Percentiles rank a stretch among this genome's conserved stretches.
Conservation (phyloP, 2,329 filamentous ascomycete species). For the Diaporthe velutina region DNA sequence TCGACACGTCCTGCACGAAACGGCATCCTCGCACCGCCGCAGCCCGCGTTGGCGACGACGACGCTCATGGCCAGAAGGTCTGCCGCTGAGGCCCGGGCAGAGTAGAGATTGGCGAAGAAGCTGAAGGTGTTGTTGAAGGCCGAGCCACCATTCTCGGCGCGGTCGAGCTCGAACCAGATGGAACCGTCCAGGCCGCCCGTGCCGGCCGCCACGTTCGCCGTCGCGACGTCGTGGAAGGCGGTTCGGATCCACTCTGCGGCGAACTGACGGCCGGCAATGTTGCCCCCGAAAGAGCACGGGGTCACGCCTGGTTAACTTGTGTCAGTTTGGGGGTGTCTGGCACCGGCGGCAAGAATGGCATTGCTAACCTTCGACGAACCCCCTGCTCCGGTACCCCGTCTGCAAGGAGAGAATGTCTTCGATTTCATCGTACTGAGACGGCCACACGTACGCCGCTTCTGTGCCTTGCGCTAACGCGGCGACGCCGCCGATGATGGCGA, state of each 20-base stretch:
- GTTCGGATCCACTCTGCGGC: constrained; percentile 50
- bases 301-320: constrained; percentile 7
- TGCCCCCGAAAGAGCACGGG: constrained; percentile 39
- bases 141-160: constrained; percentile 46
- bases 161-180: constrained; percentile 48
- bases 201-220: constrained; percentile 45
- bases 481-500: constrained; percentile 12
- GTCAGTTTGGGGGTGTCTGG: background rate
- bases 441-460: constrained; percentile 13
- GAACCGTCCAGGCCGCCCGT: constrained; percentile 49
- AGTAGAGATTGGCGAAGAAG: constrained; percentile 44
- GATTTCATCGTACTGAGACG: constrained; percentile 9
- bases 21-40: constrained; percentile 45
- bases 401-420: constrained; percentile 14
- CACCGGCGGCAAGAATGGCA: background rate
- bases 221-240: constrained; percentile 49
- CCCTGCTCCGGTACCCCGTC: constrained; percentile 18
- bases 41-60: constrained; percentile 44
- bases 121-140: constrained; percentile 49
- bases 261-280: constrained; percentile 44
- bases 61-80: constrained; percentile 51
- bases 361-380: constrained; percentile 10
- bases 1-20: constrained; percentile 49
- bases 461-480: background rate
- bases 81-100: constrained; percentile 42